Evolutionary conservation across 257 asterid species (phyloP).

Genomic region (Solanum stenotomum): DNA sequence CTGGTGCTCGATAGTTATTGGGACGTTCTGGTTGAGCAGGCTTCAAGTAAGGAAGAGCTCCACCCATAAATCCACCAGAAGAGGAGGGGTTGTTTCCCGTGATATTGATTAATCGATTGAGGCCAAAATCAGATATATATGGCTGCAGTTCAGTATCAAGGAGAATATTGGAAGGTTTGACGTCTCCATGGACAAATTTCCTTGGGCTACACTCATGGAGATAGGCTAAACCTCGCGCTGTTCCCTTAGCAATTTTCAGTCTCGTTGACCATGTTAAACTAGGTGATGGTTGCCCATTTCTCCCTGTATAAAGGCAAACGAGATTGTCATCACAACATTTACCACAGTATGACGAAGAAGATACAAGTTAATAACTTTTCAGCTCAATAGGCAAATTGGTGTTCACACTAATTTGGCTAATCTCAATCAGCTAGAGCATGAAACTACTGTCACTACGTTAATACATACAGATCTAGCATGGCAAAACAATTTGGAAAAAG

Average conservation of each 20-base stretch:
- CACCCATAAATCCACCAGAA: slow-evolving; percentile 86
- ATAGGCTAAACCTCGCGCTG: slow-evolving; percentile 79
- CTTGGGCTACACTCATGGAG: slow-evolving; percentile 95
- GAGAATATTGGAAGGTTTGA: slow-evolving; percentile 86
- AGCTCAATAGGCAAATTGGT: background rate
- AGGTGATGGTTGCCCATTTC: slow-evolving; percentile 52
- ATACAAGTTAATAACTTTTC: background rate
- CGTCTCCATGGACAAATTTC: slow-evolving; percentile 77
- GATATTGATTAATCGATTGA: slow-evolving; percentile 77
- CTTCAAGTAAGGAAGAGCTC: slow-evolving; percentile 69
- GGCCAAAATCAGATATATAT: slow-evolving; percentile 72
- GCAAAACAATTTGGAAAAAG: background rate
- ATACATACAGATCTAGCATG: background rate
- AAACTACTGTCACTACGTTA: background rate
- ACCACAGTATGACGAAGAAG: background rate
- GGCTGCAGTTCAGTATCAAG: slow-evolving; percentile 75
- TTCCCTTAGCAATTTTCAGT: slow-evolving; percentile 60
- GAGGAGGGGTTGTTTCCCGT: slow-evolving; percentile 80
- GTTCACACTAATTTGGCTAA: background rate
- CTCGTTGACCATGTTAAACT: slow-evolving; percentile 65
- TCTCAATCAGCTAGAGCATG: background rate
- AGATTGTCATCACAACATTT: background rate
- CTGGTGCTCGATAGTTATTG: slow-evolving; percentile 73
- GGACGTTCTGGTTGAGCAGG: slow-evolving; percentile 43
- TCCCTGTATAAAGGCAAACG: slow-evolving; percentile 32